Evolutionary conservation across 2,329 filamentous ascomycete genomes (phyloP), one percentile per base, ranked within the genome.

Genomic region (Paracamarosporium sp.): DNA sequence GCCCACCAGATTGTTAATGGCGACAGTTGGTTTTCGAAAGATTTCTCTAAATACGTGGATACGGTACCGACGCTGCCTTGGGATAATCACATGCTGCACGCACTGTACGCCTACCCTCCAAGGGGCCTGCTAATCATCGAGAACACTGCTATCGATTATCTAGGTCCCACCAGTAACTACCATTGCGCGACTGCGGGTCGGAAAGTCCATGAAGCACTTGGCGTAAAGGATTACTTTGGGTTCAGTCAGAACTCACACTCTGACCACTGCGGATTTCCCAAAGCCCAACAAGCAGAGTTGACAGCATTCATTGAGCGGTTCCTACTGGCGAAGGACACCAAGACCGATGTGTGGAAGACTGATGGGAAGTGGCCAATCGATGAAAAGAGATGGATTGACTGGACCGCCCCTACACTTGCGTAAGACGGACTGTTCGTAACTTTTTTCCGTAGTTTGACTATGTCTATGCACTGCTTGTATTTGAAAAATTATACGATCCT

Each of bases 1-100:
- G 83, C 84, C 0, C 66, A 72, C 17, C 75, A 86, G 74, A 86
- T 87, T 61, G 76, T 86, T 3, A 76, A 73, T 30, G 85, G 86
- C 74, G 85, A 86, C 66, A 81, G 83, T 20, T 87, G 85, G 85
- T 86, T 86, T 78, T 53, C 46, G 11, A 55, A 27, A 2, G 57
- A 60, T 22, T 62, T 62, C 30, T n/a, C 47, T 1, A 55, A 55
- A 24, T 55, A 60, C 50, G 46, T 60, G 11, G 46, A 55, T 40
- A 25, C 28, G 6, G 50, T 53, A 4, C 45, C 40, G 1, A 53
- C 41, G n/a, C 75, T 85, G 33, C 83, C 83, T 50, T 79, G 80
- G 61, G 83, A 86, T 66, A 82, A 86, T 71, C 83, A 86, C 73
- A 69, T 81, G 69, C 72, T 85, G 25, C 82, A 82, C 4, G 83